phyloP scores from a whole-genome alignment of 2,329 filamentous ascomycete species.

The Nemania diffusa region DNA sequence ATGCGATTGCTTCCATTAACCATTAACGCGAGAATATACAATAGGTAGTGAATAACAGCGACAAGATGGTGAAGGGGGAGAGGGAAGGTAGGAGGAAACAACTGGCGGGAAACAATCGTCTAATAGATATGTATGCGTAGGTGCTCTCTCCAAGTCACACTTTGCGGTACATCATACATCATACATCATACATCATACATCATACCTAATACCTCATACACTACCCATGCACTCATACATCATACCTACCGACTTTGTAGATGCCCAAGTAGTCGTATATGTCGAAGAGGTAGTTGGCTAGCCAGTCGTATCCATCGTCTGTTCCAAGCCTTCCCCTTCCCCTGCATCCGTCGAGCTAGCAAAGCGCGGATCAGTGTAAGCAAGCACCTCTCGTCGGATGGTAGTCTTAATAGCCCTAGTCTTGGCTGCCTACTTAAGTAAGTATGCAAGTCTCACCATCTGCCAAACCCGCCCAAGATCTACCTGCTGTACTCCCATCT shows the following conservation, averaged over 20 bases:
- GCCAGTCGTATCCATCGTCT: neutral
- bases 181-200: neutral
- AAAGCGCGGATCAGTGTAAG: neutral
- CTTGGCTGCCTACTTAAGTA: slow-evolving; percentile 9
- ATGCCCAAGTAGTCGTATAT: too few species aligned
- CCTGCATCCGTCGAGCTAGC: neutral
- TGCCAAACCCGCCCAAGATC: slow-evolving; percentile 13
- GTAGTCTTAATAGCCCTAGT: neutral
- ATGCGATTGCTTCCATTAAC: slow-evolving; percentile 8
- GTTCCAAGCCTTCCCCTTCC: slow-evolving; percentile 1
- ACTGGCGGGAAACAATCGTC: slow-evolving; percentile 7
- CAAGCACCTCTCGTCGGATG: neutral
- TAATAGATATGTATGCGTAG: neutral
- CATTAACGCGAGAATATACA: neutral
- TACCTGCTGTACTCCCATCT: neutral
- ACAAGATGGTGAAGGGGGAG: neutral
- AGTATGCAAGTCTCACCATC: slow-evolving; percentile 20
- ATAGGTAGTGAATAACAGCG: neutral
- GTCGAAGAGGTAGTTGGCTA: too few species aligned
- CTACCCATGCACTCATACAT: neutral
- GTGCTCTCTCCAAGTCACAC: neutral
- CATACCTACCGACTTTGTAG: too few species aligned
- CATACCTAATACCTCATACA: neutral
- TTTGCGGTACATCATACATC: neutral
- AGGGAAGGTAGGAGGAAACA: slow-evolving; percentile 10